These are phyloP conservation scores for Aspergillus carlsbadensis DNA, from an alignment of 495 filamentous ascomycete species.

Conservation along the genomic window DNA sequence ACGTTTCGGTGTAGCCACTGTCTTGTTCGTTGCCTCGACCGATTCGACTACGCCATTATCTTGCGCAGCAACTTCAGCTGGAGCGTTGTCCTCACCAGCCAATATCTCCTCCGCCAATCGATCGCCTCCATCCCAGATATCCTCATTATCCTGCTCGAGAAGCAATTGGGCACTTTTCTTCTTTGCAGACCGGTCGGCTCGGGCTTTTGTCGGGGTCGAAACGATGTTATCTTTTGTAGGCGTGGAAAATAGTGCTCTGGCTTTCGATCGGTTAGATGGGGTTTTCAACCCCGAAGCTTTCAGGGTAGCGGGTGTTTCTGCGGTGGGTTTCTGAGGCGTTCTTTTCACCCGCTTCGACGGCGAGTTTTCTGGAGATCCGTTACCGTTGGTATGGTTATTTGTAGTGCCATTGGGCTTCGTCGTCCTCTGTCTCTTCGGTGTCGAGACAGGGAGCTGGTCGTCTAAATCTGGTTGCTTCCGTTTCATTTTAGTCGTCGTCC, in stretches of 20 bases:
- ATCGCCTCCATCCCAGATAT: conserved; percentile 73
- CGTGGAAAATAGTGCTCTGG: conserved; percentile 41
- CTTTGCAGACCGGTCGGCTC: conserved; percentile 78
- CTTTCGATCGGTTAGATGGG: conserved; percentile 42
- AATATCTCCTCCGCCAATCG: conserved; percentile 71
- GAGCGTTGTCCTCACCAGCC: conserved; percentile 43
- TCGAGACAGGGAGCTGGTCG: conserved; percentile 38
- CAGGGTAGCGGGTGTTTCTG: conserved; percentile 32
- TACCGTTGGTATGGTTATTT: conserved; percentile 28
- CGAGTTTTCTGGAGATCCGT: conserved; percentile 26
- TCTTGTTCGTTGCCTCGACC: conserved; percentile 29
- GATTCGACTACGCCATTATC: conserved; percentile 41
- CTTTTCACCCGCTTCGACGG: conserved; percentile 31
- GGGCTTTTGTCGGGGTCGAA: conserved; percentile 54
- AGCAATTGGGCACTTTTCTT: conserved; percentile 78
- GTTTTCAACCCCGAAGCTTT: conserved; percentile 46
- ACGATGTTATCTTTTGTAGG: conserved; percentile 32
- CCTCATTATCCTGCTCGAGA: conserved; percentile 71
- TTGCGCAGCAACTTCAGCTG: conserved; percentile 33
- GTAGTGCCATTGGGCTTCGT: conserved; percentile 28
- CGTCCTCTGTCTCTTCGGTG: conserved; percentile 41
- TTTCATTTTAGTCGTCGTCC: conserved; percentile 38
- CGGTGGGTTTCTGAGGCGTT: conserved; percentile 40
- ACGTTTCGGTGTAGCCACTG: conserved; percentile 53
- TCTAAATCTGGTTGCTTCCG: conserved; percentile 47